Evolutionary conservation across 2,329 filamentous ascomycete genomes (phyloP).

Genomic region (Aspergillus felis): DNA sequence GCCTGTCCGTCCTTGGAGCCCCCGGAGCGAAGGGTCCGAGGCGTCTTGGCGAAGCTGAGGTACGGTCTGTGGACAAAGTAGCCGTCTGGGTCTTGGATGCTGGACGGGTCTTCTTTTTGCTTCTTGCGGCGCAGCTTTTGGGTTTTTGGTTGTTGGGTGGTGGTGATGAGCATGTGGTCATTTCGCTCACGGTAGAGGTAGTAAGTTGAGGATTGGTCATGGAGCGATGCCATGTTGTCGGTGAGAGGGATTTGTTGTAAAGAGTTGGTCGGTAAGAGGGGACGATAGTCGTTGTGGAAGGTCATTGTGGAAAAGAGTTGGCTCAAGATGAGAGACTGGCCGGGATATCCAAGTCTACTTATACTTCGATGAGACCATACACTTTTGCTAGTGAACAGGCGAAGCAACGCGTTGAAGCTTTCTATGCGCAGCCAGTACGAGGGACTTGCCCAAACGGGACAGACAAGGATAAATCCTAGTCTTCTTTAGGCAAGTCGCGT

Average conservation of each 20-base stretch:
- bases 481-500: neutral
- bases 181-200: constrained; percentile 10
- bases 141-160: constrained; percentile 4
- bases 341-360: neutral
- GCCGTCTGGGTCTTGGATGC: neutral
- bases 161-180: constrained; percentile 6
- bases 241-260: neutral
- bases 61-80: constrained; percentile 12
- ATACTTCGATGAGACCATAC: neutral
- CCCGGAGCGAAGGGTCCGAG: constrained; percentile 8
- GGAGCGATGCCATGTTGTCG: neutral
- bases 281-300: neutral
- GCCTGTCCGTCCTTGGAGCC: constrained; percentile 3
- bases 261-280: neutral
- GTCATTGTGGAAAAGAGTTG: too few species aligned
- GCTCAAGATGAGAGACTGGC: too few species aligned
- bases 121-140: neutral
- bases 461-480: neutral
- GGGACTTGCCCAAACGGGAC: neutral
- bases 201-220: constrained; percentile 1
- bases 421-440: neutral
- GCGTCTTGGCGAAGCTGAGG: constrained; percentile 5
- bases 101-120: neutral
- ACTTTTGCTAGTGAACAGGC: neutral
- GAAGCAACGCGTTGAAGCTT: neutral